Conservation (phyloP, 1,139 yeast genomes). For the Casaregolazyma suthepensis region DNA sequence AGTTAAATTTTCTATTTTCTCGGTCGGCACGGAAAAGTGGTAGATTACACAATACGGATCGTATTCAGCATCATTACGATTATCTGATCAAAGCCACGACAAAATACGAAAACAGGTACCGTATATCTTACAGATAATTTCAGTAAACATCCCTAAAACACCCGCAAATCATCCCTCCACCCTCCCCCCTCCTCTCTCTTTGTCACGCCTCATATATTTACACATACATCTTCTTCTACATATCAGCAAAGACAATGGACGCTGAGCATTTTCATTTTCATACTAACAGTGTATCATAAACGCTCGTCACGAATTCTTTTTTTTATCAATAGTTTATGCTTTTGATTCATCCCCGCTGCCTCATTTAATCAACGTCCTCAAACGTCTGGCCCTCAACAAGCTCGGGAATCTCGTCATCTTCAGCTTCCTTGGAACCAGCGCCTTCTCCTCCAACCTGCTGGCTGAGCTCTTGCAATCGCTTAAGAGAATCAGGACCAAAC, state of each 20-base stretch:
- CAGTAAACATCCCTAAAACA: neutral
- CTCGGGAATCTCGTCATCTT: conserved; percentile 72
- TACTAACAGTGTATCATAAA: neutral
- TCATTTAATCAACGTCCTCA: conserved; percentile 46
- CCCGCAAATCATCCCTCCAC: neutral
- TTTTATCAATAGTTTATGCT: neutral
- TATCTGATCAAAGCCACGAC: neutral
- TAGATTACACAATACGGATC: neutral
- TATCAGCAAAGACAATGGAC: neutral
- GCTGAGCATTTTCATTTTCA: neutral
- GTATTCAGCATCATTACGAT: neutral
- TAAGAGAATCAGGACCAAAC: conserved; percentile 94
- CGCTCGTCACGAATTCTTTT: neutral
- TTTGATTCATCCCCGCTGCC: neutral
- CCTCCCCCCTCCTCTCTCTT: neutral
- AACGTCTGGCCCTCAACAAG: conserved; percentile 94
- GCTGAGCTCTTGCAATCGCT: conserved; percentile 83
- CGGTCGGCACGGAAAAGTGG: too few species aligned
- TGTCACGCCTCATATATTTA: neutral
- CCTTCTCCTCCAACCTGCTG: conserved; percentile 57
- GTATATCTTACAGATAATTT: neutral
- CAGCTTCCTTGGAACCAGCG: conserved; percentile 41
- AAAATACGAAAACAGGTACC: neutral
- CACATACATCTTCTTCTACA: neutral
- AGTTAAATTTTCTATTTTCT: too few species aligned